Percentiles rank a stretch among this genome's conserved stretches.
phyloP scores from a whole-genome alignment of 441 rosid species.

The Adansonia gregorii region DNA sequence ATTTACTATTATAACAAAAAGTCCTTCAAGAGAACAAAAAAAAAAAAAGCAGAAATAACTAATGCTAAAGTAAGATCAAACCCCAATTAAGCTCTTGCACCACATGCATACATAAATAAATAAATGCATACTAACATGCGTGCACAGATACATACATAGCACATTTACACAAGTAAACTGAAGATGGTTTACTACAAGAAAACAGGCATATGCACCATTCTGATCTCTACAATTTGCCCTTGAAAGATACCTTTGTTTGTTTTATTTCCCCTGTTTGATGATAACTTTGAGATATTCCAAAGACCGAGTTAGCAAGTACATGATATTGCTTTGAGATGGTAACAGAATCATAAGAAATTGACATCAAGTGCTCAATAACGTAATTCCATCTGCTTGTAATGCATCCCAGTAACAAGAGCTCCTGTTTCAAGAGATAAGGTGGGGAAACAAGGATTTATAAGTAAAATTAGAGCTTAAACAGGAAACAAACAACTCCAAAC shows the following conservation, averaged over 20 bases:
- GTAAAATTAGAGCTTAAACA: slow-evolving; percentile 15
- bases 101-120: background rate
- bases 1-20: background rate
- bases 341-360: slow-evolving; percentile 54
- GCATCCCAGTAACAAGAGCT: slow-evolving; percentile 76
- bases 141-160: background rate
- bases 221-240: background rate
- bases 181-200: slow-evolving; percentile 1
- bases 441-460: slow-evolving; percentile 1
- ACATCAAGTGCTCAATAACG: slow-evolving; percentile 59
- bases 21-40: background rate
- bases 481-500: background rate
- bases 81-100: background rate
- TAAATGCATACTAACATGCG: background rate
- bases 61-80: slow-evolving; percentile 6
- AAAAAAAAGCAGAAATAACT: background rate
- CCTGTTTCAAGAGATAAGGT: slow-evolving; percentile 47
- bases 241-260: slow-evolving; percentile 50
- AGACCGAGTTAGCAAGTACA: slow-evolving; percentile 52
- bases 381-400: slow-evolving; percentile 57
- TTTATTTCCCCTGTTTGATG: slow-evolving; percentile 41
- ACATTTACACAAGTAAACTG: background rate
- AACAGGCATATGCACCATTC: background rate
- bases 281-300: slow-evolving; percentile 45
- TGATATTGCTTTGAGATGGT: slow-evolving; percentile 57